phyloP scores from a whole-genome alignment of 495 filamentous ascomycete genomes.

The Tetracladium setigerum region DNA sequence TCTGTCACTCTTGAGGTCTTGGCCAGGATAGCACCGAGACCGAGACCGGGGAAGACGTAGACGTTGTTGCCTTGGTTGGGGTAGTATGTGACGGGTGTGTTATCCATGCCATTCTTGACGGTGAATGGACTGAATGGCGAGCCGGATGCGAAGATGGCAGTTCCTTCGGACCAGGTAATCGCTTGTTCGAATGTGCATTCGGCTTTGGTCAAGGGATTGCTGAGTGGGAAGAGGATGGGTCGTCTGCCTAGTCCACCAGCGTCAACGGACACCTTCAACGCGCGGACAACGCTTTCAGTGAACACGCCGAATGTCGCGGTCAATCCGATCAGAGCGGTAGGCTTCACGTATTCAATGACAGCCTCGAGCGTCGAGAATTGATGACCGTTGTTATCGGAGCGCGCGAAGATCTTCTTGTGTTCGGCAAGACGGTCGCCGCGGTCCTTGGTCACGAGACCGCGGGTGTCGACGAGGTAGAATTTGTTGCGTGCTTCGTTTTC shows the following conservation, averaged over 20 bases:
- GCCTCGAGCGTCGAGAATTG: constrained; percentile 88
- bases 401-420: constrained; percentile 97
- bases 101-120: constrained; percentile 54
- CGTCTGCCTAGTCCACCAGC: constrained; percentile 64
- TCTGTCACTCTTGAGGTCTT: constrained; percentile 86
- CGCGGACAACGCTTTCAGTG: constrained; percentile 75
- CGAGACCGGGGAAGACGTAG: constrained; percentile 97
- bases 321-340: constrained; percentile 88
- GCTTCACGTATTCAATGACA: constrained; percentile 88
- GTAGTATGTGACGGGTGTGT: constrained; percentile 52
- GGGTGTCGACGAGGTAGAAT: constrained; percentile 97
- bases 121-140: constrained; percentile 80
- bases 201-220: constrained; percentile 90
- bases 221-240: constrained; percentile 89
- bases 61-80: constrained; percentile 89
- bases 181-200: constrained; percentile 94
- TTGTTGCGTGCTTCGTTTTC: constrained; percentile 82
- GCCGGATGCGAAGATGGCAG: constrained; percentile 87
- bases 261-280: constrained; percentile 60
- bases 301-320: constrained; percentile 94
- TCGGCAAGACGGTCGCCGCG: constrained; percentile 90
- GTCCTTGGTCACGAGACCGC: constrained; percentile 89
- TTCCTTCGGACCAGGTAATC: constrained; percentile 82
- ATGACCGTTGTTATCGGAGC: constrained; percentile 81
- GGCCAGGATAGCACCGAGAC: constrained; percentile 87